Evolutionary conservation across 164 flowering plant species (phyloP).

Genomic region (grape (Vitis vinifera)): ASM3070453v1 NC_081818.1:733001-733500

Average conservation of each 20-base stretch:
- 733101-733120: background rate
- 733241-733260: background rate
- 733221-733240: background rate
- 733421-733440: slow-evolving; percentile 93
- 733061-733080: background rate
- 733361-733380: slow-evolving; percentile 1
- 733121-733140: background rate
- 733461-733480: slow-evolving; percentile 90
- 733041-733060: background rate
- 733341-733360: no score
- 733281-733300: no score
- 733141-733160: background rate
- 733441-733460: slow-evolving; percentile 87
- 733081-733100: background rate
- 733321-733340: no score
- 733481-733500: slow-evolving; percentile 94
- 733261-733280: background rate
- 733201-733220: background rate
- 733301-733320: no score
- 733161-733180: background rate
- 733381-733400: slow-evolving; percentile 68
- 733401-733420: slow-evolving; percentile 84
- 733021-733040: background rate
- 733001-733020: slow-evolving; percentile 85
- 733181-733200: background rate